Conservation (phyloP, 2,329 filamentous ascomycete species). For the Pseudocercospora fijiensis region DNA sequence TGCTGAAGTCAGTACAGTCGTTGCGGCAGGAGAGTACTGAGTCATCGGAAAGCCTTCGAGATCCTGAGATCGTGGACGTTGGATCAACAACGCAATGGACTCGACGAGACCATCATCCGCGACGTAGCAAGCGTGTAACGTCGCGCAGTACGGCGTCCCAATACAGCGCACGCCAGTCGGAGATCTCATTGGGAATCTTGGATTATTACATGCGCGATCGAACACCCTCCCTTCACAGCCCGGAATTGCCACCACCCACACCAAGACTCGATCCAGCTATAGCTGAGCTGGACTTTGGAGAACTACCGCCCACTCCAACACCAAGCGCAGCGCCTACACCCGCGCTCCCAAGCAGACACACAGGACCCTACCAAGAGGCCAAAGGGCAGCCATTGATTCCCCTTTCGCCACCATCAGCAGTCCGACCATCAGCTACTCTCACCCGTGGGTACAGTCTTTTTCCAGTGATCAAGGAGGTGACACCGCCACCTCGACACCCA, state of each 20-base stretch:
- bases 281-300: slow-evolving; percentile 34
- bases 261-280: slow-evolving; percentile 30
- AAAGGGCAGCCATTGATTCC: slow-evolving; percentile 19
- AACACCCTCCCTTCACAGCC: slow-evolving; percentile 27
- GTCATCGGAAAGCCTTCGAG: slow-evolving; percentile 17
- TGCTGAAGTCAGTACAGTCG: slow-evolving; percentile 9
- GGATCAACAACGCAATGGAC: slow-evolving; percentile 22
- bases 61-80: slow-evolving; percentile 32
- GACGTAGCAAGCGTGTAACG: slow-evolving; percentile 6
- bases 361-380: slow-evolving; percentile 2
- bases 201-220: slow-evolving; percentile 34
- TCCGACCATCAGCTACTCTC: slow-evolving; percentile 10
- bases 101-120: slow-evolving; percentile 11
- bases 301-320: slow-evolving; percentile 22
- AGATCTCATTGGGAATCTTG: slow-evolving; percentile 36
- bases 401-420: slow-evolving; percentile 19
- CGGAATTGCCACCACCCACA: slow-evolving; percentile 22
- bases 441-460: slow-evolving; percentile 33
- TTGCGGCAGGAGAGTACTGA: slow-evolving; percentile 13
- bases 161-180: slow-evolving; percentile 29
- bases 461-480: slow-evolving; percentile 28
- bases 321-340: slow-evolving; percentile 9
- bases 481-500: slow-evolving; percentile 21
- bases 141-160: slow-evolving; percentile 25
- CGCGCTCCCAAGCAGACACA: not conserved